These are phyloP conservation scores for Cardiospermum halicacabum DNA, from an alignment of 345 rosid genomes.

Conservation along the genomic window DNA sequence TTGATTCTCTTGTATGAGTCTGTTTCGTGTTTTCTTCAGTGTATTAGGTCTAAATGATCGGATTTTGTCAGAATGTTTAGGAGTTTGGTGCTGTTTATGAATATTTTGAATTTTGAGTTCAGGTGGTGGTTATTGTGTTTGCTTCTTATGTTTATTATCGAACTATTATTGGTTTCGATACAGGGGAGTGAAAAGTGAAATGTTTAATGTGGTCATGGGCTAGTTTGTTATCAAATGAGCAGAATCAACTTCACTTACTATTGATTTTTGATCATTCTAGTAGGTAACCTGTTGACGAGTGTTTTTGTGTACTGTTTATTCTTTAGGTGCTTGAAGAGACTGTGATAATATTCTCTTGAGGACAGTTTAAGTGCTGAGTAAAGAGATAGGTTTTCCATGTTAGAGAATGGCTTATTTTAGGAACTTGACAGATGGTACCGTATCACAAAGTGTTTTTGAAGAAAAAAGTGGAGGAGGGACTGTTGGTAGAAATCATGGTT, in stretches of 20 bases:
- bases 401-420: slow-evolving; percentile 82
- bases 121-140: slow-evolving; percentile 11
- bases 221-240: too few species aligned
- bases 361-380: slow-evolving; percentile 7
- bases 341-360: too few species aligned
- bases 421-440: slow-evolving; percentile 54
- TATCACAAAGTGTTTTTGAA: slow-evolving; percentile 52
- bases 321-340: slow-evolving; percentile 19
- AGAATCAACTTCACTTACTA: too few species aligned
- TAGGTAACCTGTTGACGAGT: neutral
- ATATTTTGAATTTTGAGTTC: slow-evolving; percentile 12
- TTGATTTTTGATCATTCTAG: neutral
- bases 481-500: slow-evolving; percentile 34
- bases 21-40: slow-evolving; percentile 12
- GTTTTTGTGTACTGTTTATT: slow-evolving; percentile 11
- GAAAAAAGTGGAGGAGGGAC: slow-evolving; percentile 52
- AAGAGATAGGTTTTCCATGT: slow-evolving; percentile 37
- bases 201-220: too few species aligned
- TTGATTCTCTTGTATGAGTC: slow-evolving; percentile 20
- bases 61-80: slow-evolving; percentile 11
- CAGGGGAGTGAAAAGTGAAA: slow-evolving; percentile 2
- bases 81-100: neutral
- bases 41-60: slow-evolving; percentile 11
- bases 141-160: slow-evolving; percentile 1
- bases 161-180: slow-evolving; percentile 2